Percentiles rank a stretch among this genome's conserved stretches.
phyloP scores from a whole-genome alignment of 2,329 filamentous ascomycete genomes.

The Pleurostoma richardsiae region DNA sequence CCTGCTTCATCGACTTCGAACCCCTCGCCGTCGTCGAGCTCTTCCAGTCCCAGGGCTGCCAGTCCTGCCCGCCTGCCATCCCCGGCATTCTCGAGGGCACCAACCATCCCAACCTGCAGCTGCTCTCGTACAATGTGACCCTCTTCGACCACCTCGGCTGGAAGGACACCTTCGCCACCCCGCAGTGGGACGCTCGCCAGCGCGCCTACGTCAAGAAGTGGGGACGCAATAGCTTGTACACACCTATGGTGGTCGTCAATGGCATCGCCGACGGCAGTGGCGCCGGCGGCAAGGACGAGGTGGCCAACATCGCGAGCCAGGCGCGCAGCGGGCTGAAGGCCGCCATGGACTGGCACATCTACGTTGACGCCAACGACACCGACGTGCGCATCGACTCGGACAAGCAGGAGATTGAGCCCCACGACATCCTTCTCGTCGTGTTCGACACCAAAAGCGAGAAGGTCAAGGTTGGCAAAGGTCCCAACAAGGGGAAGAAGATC shows the following conservation, averaged over 20 bases:
- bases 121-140: constrained; percentile 27
- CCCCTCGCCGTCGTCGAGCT: constrained; percentile 25
- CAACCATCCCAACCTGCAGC: constrained; percentile 20
- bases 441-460: constrained; percentile 15
- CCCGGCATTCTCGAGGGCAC: constrained; percentile 21
- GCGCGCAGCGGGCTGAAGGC: constrained; percentile 5
- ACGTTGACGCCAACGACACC: constrained; percentile 17
- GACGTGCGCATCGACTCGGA: constrained; percentile 17
- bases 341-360: constrained; percentile 14
- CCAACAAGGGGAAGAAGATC: constrained; percentile 29
- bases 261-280: constrained; percentile 19
- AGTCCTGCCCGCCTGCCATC: constrained; percentile 24
- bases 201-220: constrained; percentile 23
- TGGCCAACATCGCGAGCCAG: constrained; percentile 10
- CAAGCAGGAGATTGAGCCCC: constrained; percentile 13
- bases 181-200: constrained; percentile 24
- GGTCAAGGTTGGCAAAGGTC: constrained; percentile 23
- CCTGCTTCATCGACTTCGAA: constrained; percentile 25
- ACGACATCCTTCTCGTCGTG: not conserved
- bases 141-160: constrained; percentile 26
- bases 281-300: constrained; percentile 12
- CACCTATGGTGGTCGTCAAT: constrained; percentile 23
- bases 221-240: constrained; percentile 23
- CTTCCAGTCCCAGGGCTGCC: constrained; percentile 27
- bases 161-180: constrained; percentile 23